Conservation (phyloP, 1,139 yeast species). For the Candida tetrigidarum region DNA sequence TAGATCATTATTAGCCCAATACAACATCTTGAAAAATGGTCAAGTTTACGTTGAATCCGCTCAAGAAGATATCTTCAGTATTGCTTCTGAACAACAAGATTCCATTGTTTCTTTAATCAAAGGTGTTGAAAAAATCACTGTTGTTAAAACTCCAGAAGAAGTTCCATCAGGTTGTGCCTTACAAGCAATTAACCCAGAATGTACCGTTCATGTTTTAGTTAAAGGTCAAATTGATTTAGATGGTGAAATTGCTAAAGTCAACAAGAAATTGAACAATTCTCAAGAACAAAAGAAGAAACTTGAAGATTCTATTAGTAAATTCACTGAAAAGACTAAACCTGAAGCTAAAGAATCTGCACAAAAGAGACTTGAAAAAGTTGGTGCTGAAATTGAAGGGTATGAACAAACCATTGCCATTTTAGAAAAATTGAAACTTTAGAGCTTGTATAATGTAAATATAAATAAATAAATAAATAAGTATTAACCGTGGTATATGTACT, state of each 20-base stretch:
- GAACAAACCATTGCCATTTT: slow-evolving; percentile 77
- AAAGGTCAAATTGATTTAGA: slow-evolving; percentile 95
- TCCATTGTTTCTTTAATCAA: slow-evolving; percentile 90
- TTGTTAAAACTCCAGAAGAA: slow-evolving; percentile 54
- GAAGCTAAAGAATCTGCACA: slow-evolving; percentile 80
- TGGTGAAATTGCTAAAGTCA: slow-evolving; percentile 83
- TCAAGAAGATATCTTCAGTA: slow-evolving; percentile 49
- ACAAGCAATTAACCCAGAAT: slow-evolving; percentile 76
- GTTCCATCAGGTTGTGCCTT: slow-evolving; percentile 92
- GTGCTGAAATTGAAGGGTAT: slow-evolving; percentile 88
- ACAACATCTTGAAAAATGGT: slow-evolving; percentile 85
- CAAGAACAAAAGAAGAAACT: slow-evolving; percentile 50
- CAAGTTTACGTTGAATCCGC: slow-evolving; percentile 78
- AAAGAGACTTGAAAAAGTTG: slow-evolving; percentile 68
- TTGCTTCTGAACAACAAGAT: slow-evolving; percentile 72
- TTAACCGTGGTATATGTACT: neutral
- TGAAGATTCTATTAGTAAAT: slow-evolving; percentile 61
- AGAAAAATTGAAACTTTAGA: slow-evolving; percentile 59
- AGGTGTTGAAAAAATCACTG: slow-evolving; percentile 76
- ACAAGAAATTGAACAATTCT: slow-evolving; percentile 70
- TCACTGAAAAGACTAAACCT: slow-evolving; percentile 81
- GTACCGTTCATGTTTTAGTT: slow-evolving; percentile 87
- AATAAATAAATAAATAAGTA: no score
- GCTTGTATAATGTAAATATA: slow-evolving; percentile 1
- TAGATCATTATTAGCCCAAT: slow-evolving; percentile 90